Base-by-base conservation (phyloP, 345 rosid genomes). In the Adansonia digitata region DNA sequence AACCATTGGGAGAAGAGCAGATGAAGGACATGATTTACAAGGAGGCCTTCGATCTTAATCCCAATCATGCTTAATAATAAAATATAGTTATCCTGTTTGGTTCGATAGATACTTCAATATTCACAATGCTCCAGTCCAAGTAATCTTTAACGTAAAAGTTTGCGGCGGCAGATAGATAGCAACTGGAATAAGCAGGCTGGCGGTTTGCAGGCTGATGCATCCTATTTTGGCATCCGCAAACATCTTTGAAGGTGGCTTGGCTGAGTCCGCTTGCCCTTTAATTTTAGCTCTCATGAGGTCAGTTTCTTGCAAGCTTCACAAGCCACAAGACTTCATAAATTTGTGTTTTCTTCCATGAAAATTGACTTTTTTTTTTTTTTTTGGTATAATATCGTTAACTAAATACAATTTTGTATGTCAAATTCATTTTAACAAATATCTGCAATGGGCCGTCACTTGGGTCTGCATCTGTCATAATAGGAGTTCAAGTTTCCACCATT, bases 11-110 rank as follows among this genome's bases (percentile, higher is more conserved):
- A 37, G 99, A 91, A 84, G 97, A 92, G 83, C 96, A 95, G 81
- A 91, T 93, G 49, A 95, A 95, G 77, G 99, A 93, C 40, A 85
- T 90, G 89, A 86, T 93, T 55, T 92, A 90, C 83, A 77, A 60
- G 43, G 99, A 93, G 85, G 92, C 99, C 43, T 56, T 93, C 69
- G 64, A 85, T 69, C 83, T 86, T 69, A 93, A 95, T 90, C 99
- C 97, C 27, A 84, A 82, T 35, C 82, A 82, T 81, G 91, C 88
- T 64, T 88, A 78, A 80, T 22, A 24, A 65, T 53, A 43, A 79
- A 62, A 43, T 43, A 35, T 43, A 60, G 11, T 48, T 43, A 2
- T 26, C 69, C 4, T 61, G 6, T 56, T 40, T 40, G 35, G 64
- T 42, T 40, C 4, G 5, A 24, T 40, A 2, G 48, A 72, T 72